These are phyloP conservation scores for Syncephalastrum monosporum DNA, from an alignment of 371 early-diverging fungal species.

Conservation along the genomic window DNA sequence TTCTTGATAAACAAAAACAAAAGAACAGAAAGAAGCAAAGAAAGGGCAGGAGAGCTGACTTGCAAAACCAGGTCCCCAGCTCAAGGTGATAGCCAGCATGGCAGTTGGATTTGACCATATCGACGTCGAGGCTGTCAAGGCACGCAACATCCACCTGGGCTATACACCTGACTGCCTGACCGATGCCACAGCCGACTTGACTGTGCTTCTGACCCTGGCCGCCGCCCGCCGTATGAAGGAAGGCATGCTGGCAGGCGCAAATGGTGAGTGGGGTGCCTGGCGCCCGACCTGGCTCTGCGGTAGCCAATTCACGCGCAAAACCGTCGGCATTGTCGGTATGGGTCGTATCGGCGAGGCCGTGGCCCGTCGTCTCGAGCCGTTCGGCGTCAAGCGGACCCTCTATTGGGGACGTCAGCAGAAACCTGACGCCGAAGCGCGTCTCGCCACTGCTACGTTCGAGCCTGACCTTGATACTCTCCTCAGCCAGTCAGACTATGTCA, in stretches of 20 bases:
- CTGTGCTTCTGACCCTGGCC: constrained; percentile 72
- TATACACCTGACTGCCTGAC: constrained; percentile 90
- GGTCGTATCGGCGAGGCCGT: constrained; percentile 85
- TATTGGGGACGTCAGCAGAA: constrained; percentile 55
- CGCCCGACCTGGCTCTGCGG: constrained; percentile 76
- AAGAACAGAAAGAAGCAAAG: too few species aligned
- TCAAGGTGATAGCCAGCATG: constrained; percentile 66
- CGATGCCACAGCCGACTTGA: constrained; percentile 85
- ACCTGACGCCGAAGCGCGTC: constrained; percentile 25
- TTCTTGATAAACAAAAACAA: neutral
- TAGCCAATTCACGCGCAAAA: constrained; percentile 70
- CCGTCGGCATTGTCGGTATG: constrained; percentile 82
- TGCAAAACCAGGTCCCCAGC: constrained; percentile 29
- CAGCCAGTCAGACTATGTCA: constrained; percentile 66
- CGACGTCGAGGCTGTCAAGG: constrained; percentile 45
- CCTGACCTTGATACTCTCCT: constrained; percentile 59
- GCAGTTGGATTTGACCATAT: constrained; percentile 86
- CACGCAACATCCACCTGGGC: constrained; percentile 64
- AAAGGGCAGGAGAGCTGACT: neutral
- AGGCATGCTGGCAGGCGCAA: constrained; percentile 11
- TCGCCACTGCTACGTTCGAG: constrained; percentile 34
- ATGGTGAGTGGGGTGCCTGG: constrained; percentile 66
- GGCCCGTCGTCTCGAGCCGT: constrained; percentile 66
- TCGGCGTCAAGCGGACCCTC: constrained; percentile 60
- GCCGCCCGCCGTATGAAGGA: constrained; percentile 71